Evolutionary conservation across 306 rosid species (phyloP).

Genomic region (Adenanthera pavonina): DNA sequence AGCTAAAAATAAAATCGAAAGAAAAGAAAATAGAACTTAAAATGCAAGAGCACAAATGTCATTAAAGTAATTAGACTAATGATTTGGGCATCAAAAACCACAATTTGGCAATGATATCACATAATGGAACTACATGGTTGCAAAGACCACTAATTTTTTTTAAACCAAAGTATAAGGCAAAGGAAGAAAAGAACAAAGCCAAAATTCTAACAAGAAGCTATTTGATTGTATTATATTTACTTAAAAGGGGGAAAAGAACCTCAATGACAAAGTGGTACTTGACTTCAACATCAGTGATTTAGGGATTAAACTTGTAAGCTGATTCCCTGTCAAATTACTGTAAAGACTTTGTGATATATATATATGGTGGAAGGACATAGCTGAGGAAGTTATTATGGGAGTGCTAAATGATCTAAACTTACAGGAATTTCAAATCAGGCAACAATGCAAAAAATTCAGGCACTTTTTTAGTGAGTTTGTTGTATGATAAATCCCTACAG

Average conservation of each 20-base stretch:
- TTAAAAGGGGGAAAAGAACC: not conserved
- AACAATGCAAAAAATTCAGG: constrained; percentile 37
- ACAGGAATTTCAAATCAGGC: constrained; percentile 37
- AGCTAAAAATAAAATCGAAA: no score
- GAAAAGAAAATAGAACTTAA: not conserved
- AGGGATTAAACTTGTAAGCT: constrained; percentile 38
- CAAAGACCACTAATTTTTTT: not conserved
- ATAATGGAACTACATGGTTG: not conserved
- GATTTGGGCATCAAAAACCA: not conserved
- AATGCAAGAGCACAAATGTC: not conserved
- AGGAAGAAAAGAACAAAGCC: not conserved
- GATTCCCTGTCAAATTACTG: constrained; percentile 42
- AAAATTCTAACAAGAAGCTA: not conserved
- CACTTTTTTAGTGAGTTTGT: constrained; percentile 31
- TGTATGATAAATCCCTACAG: constrained; percentile 44
- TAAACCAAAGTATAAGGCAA: not conserved
- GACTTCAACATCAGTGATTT: constrained; percentile 34
- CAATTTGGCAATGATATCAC: not conserved
- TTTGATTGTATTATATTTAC: not conserved
- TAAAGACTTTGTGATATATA: not conserved
- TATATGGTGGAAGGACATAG: not conserved
- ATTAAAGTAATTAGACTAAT: not conserved
- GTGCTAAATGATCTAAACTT: not conserved
- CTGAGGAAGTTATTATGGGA: not conserved
- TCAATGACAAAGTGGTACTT: constrained; percentile 14